These are phyloP conservation scores for Nemania sp. DNA, from an alignment of 2,329 filamentous ascomycete genomes.

Conservation along the genomic window DNA sequence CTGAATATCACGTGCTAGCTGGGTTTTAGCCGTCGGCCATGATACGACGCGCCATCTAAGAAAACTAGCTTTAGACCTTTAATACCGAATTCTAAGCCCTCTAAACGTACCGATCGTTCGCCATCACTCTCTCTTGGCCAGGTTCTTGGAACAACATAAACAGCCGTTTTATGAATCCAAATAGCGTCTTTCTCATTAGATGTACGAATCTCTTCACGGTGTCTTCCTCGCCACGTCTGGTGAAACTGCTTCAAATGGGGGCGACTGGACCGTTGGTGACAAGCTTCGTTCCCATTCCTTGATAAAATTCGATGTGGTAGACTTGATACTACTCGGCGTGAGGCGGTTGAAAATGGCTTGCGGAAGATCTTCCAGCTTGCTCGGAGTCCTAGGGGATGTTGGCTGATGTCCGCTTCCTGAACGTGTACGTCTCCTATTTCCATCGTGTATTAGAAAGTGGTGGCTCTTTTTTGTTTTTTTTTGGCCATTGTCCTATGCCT, in stretches of 20 bases:
- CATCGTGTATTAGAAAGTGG: constrained; percentile 30
- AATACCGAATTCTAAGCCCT: no score
- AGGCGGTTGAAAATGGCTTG: constrained; percentile 74
- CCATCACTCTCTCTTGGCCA: no score
- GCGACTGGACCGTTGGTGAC: constrained; percentile 51
- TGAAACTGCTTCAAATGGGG: constrained; percentile 23
- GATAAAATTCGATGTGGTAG: constrained; percentile 83
- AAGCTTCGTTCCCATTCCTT: constrained; percentile 87
- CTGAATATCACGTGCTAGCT: not conserved
- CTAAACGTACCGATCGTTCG: no score
- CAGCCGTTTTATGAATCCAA: no score
- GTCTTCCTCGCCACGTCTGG: constrained; percentile 19
- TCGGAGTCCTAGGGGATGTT: constrained; percentile 40
- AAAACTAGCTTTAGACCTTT: no score
- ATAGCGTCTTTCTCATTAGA: no score
- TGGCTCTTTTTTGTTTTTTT: not conserved
- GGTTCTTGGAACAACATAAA: no score
- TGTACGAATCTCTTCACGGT: no score
- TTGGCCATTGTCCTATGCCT: no score
- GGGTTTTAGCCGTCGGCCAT: no score
- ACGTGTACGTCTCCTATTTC: constrained; percentile 36
- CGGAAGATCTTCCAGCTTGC: constrained; percentile 58
- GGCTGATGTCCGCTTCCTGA: constrained; percentile 35
- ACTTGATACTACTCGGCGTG: constrained; percentile 75
- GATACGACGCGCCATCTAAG: no score